Evolutionary conservation across 2,329 filamentous ascomycete species (phyloP).

Genomic region (Chalara sp.): DNA sequence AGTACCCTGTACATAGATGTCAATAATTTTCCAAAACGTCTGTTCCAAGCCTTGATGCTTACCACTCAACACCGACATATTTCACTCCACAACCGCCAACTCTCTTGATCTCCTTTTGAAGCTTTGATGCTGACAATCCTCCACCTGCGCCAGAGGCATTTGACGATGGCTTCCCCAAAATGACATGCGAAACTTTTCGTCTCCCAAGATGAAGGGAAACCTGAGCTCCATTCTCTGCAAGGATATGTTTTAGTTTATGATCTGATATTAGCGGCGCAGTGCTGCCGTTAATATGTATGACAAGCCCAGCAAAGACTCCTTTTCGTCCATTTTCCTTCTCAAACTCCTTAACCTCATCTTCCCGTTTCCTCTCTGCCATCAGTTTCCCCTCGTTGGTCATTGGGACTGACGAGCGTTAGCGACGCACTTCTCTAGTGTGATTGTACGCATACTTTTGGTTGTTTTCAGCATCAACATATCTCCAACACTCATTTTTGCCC

Average conservation of each 20-base stretch:
- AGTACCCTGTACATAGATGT: conserved; percentile 51
- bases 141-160: conserved; percentile 51
- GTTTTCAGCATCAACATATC: conserved; percentile 41
- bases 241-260: conserved; percentile 73
- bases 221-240: conserved; percentile 66
- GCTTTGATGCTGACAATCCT: conserved; percentile 68
- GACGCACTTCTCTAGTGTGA: conserved; percentile 1
- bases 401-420: conserved; percentile 25
- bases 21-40: conserved; percentile 1
- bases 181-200: conserved; percentile 76
- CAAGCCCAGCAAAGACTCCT: conserved; percentile 61
- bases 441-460: conserved; percentile 5
- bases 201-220: conserved; percentile 66
- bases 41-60: conserved; percentile 17
- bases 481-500: conserved; percentile 35
- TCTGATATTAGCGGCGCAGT: conserved; percentile 78
- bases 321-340: conserved; percentile 20
- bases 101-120: conserved; percentile 71
- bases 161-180: conserved; percentile 57
- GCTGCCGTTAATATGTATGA: conserved; percentile 82
- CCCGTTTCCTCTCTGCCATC: conserved; percentile 34
- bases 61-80: conserved; percentile 80
- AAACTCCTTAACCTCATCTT: conserved; percentile 38
- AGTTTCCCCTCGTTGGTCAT: conserved; percentile 14
- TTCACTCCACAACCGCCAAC: conserved; percentile 64